Evolutionary conservation across 495 filamentous ascomycete genomes (phyloP), one percentile per base, ranked within the genome.

Genomic region (Neurospora sp.): DNA sequence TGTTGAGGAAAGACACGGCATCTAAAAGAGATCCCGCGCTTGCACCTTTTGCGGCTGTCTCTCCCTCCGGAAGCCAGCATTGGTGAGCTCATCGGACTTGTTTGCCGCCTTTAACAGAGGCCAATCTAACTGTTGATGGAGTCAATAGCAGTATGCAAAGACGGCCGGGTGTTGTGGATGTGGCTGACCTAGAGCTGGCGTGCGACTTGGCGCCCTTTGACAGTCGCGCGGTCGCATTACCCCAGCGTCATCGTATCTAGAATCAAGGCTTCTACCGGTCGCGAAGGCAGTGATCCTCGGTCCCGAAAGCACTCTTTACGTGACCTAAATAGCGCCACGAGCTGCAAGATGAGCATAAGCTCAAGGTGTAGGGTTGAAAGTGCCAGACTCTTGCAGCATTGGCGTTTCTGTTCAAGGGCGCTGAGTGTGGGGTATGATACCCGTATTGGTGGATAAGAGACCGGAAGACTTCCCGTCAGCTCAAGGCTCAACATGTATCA

Each of bases 391-490:
- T 47, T 47, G 69, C 27, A 59, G 44, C 27, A 37, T 16, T 37
- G 27, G 27, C 27, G 27, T 35, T 65, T 65, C 14, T 16, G 12
- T 65, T 65, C 40, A 47, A 40, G 14, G n/a, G 1, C 7, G 41
- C 61, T 72, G n/a, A 47, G 72, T 68, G 72, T 71, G 72, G 72
- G 69, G 72, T 39, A 73, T 44, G 39, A 41, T 31, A 27, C 6
- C 3, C 37, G 72, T 38, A 73, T 73, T 71, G 72, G 72, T 31
- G 27, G 72, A 71, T 71, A n/a, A 59, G 45, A 38, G 20, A 41
- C 38, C 12, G 27, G 27, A 61, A 61, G 14, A 14, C 22, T 31
- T 61, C 27, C 27, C 27, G 53, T 61, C 53, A 35, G 53, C 22
- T 61, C 53, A 61, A 31, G 22, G 14, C 53, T 61, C 22, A 7